Evolutionary conservation across 352 stramenopile genomes (phyloP).

Genomic region (Globisporangium cederbergense): DNA sequence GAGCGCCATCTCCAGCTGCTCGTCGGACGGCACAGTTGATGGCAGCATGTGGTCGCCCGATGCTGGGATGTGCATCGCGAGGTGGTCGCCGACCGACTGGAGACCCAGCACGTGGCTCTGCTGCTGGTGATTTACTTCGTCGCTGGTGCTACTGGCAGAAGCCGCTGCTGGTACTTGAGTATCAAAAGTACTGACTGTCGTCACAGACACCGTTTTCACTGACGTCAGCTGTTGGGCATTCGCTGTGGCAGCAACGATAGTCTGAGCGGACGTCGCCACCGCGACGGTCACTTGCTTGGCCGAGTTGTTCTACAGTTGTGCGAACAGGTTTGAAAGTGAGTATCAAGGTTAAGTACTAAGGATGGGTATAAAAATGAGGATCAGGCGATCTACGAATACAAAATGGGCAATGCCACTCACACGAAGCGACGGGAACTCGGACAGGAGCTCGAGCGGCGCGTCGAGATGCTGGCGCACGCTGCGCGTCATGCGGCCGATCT

Average conservation of each 20-base stretch:
- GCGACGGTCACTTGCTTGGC: slow-evolving; percentile 20
- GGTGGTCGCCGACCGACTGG: background rate
- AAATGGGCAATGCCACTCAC: slow-evolving; percentile 27
- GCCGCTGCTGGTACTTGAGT: background rate
- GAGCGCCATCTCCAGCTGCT: slow-evolving; percentile 67
- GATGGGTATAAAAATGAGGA: background rate
- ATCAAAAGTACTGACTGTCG: background rate
- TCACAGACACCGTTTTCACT: background rate
- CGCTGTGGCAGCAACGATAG: background rate
- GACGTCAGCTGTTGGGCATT: background rate
- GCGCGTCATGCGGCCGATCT: slow-evolving; percentile 70
- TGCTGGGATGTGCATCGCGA: slow-evolving; percentile 3
- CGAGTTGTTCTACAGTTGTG: slow-evolving; percentile 20
- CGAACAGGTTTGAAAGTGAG: background rate
- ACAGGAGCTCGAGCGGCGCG: slow-evolving; percentile 64
- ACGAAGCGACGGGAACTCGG: slow-evolving; percentile 47
- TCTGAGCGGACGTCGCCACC: slow-evolving; percentile 14
- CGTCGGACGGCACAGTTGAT: slow-evolving; percentile 50
- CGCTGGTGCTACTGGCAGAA: background rate
- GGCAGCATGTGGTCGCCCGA: slow-evolving; percentile 24
- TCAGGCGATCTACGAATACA: background rate
- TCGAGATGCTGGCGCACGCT: slow-evolving; percentile 78
- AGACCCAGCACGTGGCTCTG: slow-evolving; percentile 5
- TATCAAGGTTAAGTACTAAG: background rate
- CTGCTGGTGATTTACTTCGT: background rate